These are phyloP conservation scores for Cicer yamashitae DNA, from an alignment of 306 rosid genomes.

Conservation along the genomic window DNA sequence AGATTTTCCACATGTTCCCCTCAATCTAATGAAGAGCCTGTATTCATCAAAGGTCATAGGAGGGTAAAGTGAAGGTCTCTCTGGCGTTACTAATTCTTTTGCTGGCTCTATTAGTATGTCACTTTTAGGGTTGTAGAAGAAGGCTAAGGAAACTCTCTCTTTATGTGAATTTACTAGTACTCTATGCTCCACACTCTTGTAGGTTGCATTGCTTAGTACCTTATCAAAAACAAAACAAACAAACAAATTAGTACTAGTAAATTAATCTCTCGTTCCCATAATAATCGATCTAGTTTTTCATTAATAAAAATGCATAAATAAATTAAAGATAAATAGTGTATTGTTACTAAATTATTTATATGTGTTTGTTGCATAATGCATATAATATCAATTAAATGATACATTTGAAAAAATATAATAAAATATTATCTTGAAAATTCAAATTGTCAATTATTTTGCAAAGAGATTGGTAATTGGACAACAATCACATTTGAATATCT, in stretches of 20 bases:
- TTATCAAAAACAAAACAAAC: constrained; percentile 39
- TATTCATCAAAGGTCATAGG: constrained; percentile 84
- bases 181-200: constrained; percentile 92
- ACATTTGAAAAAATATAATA: too few species aligned
- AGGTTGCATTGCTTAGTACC: constrained; percentile 83
- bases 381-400: too few species aligned
- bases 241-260: background rate
- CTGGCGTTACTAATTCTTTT: constrained; percentile 63
- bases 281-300: too few species aligned
- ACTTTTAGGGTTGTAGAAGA: constrained; percentile 94
- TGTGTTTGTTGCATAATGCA: too few species aligned
- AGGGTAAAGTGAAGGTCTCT: constrained; percentile 61
- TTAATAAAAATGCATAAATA: too few species aligned
- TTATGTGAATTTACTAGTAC: constrained; percentile 74
- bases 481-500: too few species aligned
- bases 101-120: constrained; percentile 74
- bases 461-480: too few species aligned
- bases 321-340: too few species aligned
- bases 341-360: too few species aligned
- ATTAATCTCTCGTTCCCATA: too few species aligned
- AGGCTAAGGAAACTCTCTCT: constrained; percentile 83
- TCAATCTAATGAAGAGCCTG: constrained; percentile 77
- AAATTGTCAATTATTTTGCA: too few species aligned
- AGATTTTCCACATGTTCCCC: constrained; percentile 82
- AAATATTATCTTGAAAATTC: too few species aligned